phyloP scores from a whole-genome alignment of 805 yeast species.

The Saccharomycopsis sp. region DNA sequence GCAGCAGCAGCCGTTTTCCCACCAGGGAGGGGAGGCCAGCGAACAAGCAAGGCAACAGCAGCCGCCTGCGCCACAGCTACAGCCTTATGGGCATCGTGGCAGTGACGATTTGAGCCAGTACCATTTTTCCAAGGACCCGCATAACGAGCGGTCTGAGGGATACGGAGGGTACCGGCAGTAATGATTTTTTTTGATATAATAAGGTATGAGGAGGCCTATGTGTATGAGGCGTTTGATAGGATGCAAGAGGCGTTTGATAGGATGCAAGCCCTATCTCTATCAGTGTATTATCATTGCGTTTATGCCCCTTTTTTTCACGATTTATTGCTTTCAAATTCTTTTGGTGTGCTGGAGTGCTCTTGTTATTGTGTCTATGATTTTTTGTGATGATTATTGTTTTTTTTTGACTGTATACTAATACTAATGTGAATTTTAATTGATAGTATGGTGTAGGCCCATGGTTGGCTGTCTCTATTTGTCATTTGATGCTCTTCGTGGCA shows the following conservation, averaged over 20 bases:
- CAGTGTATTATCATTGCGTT: neutral
- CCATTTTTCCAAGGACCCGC: conserved; percentile 1
- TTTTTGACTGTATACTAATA: neutral
- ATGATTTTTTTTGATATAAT: neutral
- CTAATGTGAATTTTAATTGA: too few species aligned
- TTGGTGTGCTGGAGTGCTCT: neutral
- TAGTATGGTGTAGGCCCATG: too few species aligned
- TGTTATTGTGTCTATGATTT: neutral
- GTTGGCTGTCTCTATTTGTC: too few species aligned
- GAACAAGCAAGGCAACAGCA: conserved; percentile 1
- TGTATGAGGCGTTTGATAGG: too few species aligned
- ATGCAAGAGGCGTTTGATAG: too few species aligned
- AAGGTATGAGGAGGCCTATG: too few species aligned
- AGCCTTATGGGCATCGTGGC: neutral
- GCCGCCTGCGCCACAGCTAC: conserved; percentile 4
- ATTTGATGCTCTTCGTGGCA: too few species aligned
- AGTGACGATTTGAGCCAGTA: conserved; percentile 4
- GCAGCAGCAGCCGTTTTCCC: conserved; percentile 10
- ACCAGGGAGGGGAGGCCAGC: neutral
- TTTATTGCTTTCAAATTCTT: neutral
- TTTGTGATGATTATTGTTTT: neutral
- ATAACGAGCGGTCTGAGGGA: neutral
- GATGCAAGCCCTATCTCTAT: neutral
- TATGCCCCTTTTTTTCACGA: neutral
- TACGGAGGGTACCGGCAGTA: neutral